phyloP scores from a whole-genome alignment of 345 rosid genomes.

The Hibiscus tridactylites region DNA sequence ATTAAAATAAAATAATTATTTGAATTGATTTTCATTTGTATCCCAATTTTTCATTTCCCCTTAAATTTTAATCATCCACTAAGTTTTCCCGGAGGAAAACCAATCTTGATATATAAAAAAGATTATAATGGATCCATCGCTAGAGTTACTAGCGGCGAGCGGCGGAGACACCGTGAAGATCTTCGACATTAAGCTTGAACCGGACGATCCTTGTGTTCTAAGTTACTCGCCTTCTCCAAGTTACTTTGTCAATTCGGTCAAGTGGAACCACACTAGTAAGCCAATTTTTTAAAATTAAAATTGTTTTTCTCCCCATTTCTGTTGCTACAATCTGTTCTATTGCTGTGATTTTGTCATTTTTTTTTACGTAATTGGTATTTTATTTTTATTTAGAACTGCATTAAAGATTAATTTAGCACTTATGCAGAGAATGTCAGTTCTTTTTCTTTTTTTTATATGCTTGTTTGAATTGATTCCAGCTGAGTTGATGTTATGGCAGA shows the following conservation, averaged over 20 bases:
- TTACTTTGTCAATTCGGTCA: slow-evolving; percentile 68
- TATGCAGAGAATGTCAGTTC: background rate
- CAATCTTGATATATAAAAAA: background rate
- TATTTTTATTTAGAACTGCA: background rate
- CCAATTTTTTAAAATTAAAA: background rate
- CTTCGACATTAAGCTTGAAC: slow-evolving; percentile 59
- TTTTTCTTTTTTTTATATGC: background rate
- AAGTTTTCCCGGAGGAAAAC: background rate
- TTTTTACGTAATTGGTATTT: background rate
- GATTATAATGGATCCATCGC: slow-evolving; percentile 54
- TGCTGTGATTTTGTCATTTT: background rate
- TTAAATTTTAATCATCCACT: background rate
- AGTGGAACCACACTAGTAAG: slow-evolving; percentile 95
- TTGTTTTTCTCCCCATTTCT: background rate
- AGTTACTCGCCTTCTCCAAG: slow-evolving; percentile 73
- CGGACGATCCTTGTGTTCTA: slow-evolving; percentile 73
- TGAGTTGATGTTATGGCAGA: slow-evolving; percentile 36
- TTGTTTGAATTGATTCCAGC: background rate
- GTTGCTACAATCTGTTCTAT: background rate
- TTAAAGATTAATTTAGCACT: background rate
- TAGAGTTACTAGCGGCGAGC: slow-evolving; percentile 60
- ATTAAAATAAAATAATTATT: background rate
- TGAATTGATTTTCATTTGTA: background rate
- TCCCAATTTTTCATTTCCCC: background rate
- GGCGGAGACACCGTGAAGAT: slow-evolving; percentile 93